phyloP scores from a whole-genome alignment of 192 early-diverging fungal species.

The Powellomyces hirtus region DNA sequence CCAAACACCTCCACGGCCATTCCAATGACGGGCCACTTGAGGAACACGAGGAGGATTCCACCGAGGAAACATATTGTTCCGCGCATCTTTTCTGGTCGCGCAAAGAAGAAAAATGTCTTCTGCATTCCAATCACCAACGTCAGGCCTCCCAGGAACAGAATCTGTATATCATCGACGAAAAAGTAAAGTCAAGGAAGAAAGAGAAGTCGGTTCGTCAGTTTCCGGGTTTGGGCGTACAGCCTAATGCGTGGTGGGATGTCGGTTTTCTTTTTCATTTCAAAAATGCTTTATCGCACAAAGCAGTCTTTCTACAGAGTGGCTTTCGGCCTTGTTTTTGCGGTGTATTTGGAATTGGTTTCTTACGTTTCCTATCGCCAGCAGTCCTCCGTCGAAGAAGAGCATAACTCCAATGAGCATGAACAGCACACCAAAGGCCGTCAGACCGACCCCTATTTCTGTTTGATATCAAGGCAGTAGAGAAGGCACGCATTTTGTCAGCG shows the following conservation, averaged over 20 bases:
- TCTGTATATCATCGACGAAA: conserved; percentile 50
- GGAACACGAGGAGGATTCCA: conserved; percentile 85
- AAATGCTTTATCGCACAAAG: too few species aligned
- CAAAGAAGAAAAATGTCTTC: conserved; percentile 87
- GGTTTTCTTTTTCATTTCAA: too few species aligned
- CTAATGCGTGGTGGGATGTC: too few species aligned
- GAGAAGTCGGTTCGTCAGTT: too few species aligned
- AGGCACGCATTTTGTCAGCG: background rate
- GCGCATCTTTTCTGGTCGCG: conserved; percentile 77
- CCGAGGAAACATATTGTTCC: conserved; percentile 88
- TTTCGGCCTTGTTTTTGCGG: too few species aligned
- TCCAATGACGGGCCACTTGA: conserved; percentile 87
- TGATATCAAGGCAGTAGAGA: background rate
- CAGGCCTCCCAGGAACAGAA: conserved; percentile 87
- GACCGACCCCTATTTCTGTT: conserved; percentile 85
- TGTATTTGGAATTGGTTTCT: conserved; percentile 11
- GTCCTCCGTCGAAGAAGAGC: conserved; percentile 91
- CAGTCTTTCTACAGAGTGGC: too few species aligned
- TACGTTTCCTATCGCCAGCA: conserved; percentile 96
- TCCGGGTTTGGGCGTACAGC: too few species aligned
- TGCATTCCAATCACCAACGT: conserved; percentile 84
- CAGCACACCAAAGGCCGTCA: conserved; percentile 88
- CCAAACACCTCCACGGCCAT: conserved; percentile 89
- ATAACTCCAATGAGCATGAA: conserved; percentile 93
- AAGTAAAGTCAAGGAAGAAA: background rate